phyloP scores from a whole-genome alignment of 768 basidiomycete genomes.

The Fibroporia radiculosa region DNA sequence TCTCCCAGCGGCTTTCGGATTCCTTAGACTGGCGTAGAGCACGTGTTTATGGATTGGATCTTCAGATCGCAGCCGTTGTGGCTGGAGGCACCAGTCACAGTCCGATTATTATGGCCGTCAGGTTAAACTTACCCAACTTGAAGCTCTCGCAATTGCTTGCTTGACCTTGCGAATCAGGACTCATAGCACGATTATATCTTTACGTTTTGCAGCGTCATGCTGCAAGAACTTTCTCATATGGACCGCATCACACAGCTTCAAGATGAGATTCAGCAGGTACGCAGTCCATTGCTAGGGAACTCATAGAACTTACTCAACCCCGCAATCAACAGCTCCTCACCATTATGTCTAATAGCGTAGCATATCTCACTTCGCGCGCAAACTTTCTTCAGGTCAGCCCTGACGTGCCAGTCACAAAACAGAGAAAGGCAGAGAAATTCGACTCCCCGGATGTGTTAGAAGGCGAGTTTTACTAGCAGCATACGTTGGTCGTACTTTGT shows the following conservation, averaged over 20 bases:
- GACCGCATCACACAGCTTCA: conserved; percentile 94
- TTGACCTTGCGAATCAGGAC: too few relatives aligned
- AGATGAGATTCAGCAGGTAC: conserved; percentile 86
- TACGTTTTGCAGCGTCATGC: conserved; percentile 59
- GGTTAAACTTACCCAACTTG: too few relatives aligned
- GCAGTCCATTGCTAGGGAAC: too few relatives aligned
- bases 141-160: too few relatives aligned
- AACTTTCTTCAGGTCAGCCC: conserved; percentile 73
- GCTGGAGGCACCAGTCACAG: too few relatives aligned
- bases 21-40: too few relatives aligned
- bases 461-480: conserved; percentile 34
- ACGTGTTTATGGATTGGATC: too few relatives aligned
- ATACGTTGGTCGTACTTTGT: neutral
- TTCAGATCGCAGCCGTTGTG: too few relatives aligned
- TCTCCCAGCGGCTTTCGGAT: too few relatives aligned
- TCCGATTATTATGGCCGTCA: too few relatives aligned
- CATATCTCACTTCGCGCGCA: conserved; percentile 68
- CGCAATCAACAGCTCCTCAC: conserved; percentile 82
- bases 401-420: conserved; percentile 80
- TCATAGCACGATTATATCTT: too few relatives aligned
- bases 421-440: conserved; percentile 61
- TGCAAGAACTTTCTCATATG: conserved; percentile 90
- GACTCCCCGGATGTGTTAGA: conserved; percentile 71
- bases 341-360: conserved; percentile 80
- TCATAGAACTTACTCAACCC: too few relatives aligned